Base-by-base conservation (phyloP, 2,329 filamentous ascomycete genomes). In the Exophiala bonariae region DNA sequence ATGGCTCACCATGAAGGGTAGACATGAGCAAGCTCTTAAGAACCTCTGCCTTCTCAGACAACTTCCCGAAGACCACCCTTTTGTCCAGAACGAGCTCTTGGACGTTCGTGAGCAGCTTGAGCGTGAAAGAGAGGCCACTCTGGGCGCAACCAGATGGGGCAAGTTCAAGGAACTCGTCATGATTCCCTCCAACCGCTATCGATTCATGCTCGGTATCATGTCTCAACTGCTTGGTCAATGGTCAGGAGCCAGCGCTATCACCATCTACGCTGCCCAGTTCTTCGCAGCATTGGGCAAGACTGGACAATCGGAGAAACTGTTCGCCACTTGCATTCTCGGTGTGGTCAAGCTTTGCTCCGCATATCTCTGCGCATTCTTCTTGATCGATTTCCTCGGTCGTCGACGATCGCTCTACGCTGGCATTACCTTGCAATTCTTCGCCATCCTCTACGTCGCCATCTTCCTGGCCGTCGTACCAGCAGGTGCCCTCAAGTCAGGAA, bases 211-310 rank as follows among this genome's bases (percentile, higher is more conserved):
- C 18, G 76, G 80, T 26, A 69, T 82, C 47, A 78, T 82, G 70
- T 81, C 83, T 0, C 87, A 91, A 65, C 66, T 91, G 40, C 73
- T 90, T 1, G 78, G 78, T 0, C 87, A 91, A 60, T 89, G 84
- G 85, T 82, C 78, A 1, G 85, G 85, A 0, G 84, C 85, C 0
- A 82, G 82, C 4, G n/a, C 52, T 2, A 57, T 57, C 18, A 57
- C 55, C 5, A 40, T 56, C 11, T 57, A 57, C 20, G 52, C 55
- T 2, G 23, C 52, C 2, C 30, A 52, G 18, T 48, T 57, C 39
- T 57, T 57, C 19, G 46, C 35, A 6, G 17, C 45, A 10, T 40
- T 53, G 17, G 55, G 55, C 1, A 47, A 41, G 16, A 47, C 38
- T 10, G 55, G 52, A 2, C 41, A n/a, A 3, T 10, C 4, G 6